Evolutionary conservation across 169 alveolate genomes (phyloP).

Genomic region (Perkinsus chesapeaki): DNA sequence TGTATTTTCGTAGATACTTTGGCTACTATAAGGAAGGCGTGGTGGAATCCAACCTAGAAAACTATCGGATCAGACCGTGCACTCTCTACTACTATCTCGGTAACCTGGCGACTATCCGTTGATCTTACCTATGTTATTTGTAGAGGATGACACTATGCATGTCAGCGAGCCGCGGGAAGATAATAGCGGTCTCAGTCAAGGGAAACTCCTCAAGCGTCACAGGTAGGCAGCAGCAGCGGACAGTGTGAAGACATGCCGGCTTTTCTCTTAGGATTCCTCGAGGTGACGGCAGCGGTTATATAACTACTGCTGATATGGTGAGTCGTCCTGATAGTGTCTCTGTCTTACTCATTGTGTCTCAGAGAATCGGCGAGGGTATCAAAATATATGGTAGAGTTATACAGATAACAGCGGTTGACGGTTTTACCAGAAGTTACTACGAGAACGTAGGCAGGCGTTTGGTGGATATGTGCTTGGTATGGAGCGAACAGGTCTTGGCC

Average conservation of each 20-base stretch:
- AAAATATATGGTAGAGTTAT: constrained; percentile 49
- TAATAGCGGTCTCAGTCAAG: constrained; percentile 66
- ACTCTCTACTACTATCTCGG: constrained; percentile 52
- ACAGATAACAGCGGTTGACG: constrained; percentile 46
- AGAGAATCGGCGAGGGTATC: constrained; percentile 49
- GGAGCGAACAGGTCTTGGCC: not conserved
- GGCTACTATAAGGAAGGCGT: constrained; percentile 65
- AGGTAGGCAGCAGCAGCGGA: constrained; percentile 34
- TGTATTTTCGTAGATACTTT: constrained; percentile 35
- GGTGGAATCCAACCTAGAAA: constrained; percentile 63
- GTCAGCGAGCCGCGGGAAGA: constrained; percentile 53
- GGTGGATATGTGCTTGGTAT: not conserved
- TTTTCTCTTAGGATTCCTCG: too few species aligned
- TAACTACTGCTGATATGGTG: too few species aligned
- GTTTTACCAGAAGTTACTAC: constrained; percentile 47
- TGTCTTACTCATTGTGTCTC: too few species aligned
- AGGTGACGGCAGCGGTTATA: too few species aligned
- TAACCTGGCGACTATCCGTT: not conserved
- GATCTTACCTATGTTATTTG: not conserved
- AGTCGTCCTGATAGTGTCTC: too few species aligned
- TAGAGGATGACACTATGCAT: constrained; percentile 55
- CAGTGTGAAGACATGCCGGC: constrained; percentile 30
- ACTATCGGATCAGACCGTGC: constrained; percentile 52
- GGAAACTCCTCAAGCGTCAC: constrained; percentile 55
- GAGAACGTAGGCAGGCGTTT: not conserved